Conservation (phyloP, 805 yeast genomes). For the Wickerhamomyces strasburgensis region DNA sequence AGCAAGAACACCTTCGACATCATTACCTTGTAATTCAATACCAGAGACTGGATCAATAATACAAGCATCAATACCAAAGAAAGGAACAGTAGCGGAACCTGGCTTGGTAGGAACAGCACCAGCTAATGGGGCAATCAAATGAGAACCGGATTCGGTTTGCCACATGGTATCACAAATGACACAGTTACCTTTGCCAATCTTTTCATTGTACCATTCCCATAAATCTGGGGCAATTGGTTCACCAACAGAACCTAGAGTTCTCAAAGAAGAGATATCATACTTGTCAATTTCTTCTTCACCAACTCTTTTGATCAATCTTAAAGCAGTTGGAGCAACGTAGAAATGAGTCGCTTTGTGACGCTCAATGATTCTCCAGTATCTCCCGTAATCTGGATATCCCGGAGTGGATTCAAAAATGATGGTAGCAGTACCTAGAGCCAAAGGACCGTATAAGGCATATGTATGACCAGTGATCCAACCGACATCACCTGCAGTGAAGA, state of each 20-base stretch:
- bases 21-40: conserved; percentile 74
- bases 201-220: conserved; percentile 97
- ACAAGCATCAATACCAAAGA: conserved; percentile 88
- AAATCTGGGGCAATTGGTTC: conserved; percentile 98
- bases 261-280: conserved; percentile 78
- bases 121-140: conserved; percentile 89
- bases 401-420: conserved; percentile 97
- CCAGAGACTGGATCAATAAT: conserved; percentile 94
- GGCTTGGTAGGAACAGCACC: conserved; percentile 95
- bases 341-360: conserved; percentile 89
- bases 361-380: conserved; percentile 96
- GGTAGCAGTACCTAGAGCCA: conserved; percentile 81
- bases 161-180: conserved; percentile 96
- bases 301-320: conserved; percentile 83
- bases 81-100: conserved; percentile 94
- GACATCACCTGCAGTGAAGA: conserved; percentile 97
- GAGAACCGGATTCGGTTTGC: conserved; percentile 98
- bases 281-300: conserved; percentile 80
- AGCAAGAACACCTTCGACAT: conserved; percentile 95
- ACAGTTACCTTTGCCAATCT: conserved; percentile 84
- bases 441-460: conserved; percentile 92
- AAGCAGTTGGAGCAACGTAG: conserved; percentile 98
- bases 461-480: conserved; percentile 99
- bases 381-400: conserved; percentile 89
- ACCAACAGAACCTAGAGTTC: conserved; percentile 95